Evolutionary conservation across 1,284 basidiomycete species (phyloP), one percentile per base, ranked within the genome.

Genomic region (Somion occarium): DNA sequence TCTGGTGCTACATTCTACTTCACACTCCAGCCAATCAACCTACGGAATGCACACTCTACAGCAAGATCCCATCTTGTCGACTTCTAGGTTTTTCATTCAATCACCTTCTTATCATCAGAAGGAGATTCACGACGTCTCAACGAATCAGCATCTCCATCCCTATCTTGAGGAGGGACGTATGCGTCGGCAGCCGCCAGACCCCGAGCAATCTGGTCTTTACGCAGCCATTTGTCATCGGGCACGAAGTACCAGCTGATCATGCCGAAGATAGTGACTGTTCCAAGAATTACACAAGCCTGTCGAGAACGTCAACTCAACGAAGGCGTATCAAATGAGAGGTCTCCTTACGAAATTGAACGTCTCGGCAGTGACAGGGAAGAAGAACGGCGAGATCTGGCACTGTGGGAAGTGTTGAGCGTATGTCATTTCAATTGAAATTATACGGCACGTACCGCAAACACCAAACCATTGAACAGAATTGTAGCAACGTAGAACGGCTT

Each of bases 321-420:
- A 22, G 19, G 24, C 42, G 20, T 24, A 24, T 20, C 3, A 11
- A 7, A 26, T 26, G 24, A 44, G 34, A 34, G 44, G 27, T 26
- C 39, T 1, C 75, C 85, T 68, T 57, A 88, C 86, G 61, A 91
- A 92, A 66, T 93, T 92, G 73, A 93, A 90, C 0, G 75, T 83
- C 52, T 80, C 66, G 0, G 85, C 75, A 5, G 72, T 79, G 34
- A 89, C 85, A 2, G 91, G 89, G 73, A 88, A 93, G 64, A 75
- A 79, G 73, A 91, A 92, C 1, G 91, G 91, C 37, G 89, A 91
- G 49, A 90, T 73, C 69, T 85, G 80, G 50, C 85, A 81, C 85
- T 88, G 59, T 15, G 38, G 48, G 53, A n/a, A n/a, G n/a, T n/a
- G n/a, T n/a, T n/a, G 30, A 24, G 51, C 37, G 49, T 34, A 30